Evolutionary conservation across 441 rosid genomes (phyloP), one percentile per base, ranked within the genome.

Genomic region (Syzygium syzygioides): DNA sequence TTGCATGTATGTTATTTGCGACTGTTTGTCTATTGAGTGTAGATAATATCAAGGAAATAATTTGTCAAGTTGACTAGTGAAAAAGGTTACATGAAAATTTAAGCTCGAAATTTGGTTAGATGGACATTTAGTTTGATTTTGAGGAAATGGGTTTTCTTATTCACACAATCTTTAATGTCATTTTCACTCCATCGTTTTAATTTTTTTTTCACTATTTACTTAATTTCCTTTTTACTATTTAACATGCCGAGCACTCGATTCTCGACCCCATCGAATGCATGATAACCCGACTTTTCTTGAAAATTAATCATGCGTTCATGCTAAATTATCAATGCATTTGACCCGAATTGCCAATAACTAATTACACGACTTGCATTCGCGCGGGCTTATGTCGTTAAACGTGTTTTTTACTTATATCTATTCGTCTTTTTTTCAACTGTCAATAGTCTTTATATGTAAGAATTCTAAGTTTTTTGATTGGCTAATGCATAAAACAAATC

Each of bases 101-200:
- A 6, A 28, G 1, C 68, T 60, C n/a, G 6, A 62, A 14, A n/a
- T 62, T 28, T 62, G 14, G 34, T n/a, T 14, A 62, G 10, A 62
- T 62, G n/a, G 10, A 15, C 34, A 62, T 62, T 2, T 4, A 0
- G 10, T 1, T n/a, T 62, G n/a, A n/a, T 62, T 62, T 62, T 62
- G 19, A 62, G 19, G 14, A 60, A 13, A 14, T 1, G 17, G 6
- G 6, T 3, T 62, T 62, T n/a, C 68, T 62, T n/a, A 62, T 14
- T n/a, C 15, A 62, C 34, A 0, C n/a, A 1, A 13, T 1, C 30
- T n/a, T 4, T 7, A 3, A 62, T 62, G 68, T 13, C 10, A 62
- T 62, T 62, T 62, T 18, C 34, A 0, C 3, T 60, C 32, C 8
- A 60, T 60, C 9, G 6, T 60, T 60, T 60, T 28, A 28, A 60